A percentile compares a stretch with the other conserved stretches of the same genome.
These are phyloP conservation scores for Phytophthora multivora DNA, from an alignment of 352 stramenopile species.

Conservation along the genomic window DNA sequence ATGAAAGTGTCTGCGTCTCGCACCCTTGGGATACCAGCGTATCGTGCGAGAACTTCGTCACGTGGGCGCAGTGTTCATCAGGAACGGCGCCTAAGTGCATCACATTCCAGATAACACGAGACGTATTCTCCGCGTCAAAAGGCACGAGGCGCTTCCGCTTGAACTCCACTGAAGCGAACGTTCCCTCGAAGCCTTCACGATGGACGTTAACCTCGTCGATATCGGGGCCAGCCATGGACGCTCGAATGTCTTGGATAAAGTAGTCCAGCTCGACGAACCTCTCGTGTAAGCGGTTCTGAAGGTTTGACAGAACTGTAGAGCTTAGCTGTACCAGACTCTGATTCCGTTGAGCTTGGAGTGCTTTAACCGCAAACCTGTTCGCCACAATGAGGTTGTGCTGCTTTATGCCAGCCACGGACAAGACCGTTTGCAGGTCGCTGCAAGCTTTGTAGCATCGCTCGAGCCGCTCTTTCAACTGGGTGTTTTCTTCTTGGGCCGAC, in stretches of 20 bases:
- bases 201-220: conserved; percentile 18
- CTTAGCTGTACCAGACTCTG: neutral
- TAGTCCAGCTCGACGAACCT: conserved; percentile 2
- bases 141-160: conserved; percentile 16
- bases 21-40: conserved; percentile 12
- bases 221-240: neutral
- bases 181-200: conserved; percentile 5
- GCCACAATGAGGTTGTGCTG: conserved; percentile 6
- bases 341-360: conserved; percentile 7
- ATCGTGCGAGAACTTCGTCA: conserved; percentile 4
- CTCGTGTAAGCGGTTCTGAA: conserved; percentile 10
- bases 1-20: neutral
- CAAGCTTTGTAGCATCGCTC: conserved; percentile 7
- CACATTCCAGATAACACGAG: conserved; percentile 8
- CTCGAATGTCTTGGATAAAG: neutral
- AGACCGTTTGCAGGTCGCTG: conserved; percentile 13
- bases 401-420: conserved; percentile 2
- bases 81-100: conserved; percentile 9
- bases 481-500: conserved; percentile 1
- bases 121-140: conserved; percentile 9
- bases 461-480: conserved; percentile 18
- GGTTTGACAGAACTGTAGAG: neutral
- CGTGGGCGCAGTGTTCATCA: neutral
- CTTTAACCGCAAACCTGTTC: neutral
- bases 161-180: conserved; percentile 14